phyloP scores from a whole-genome alignment of 495 filamentous ascomycete genomes.

The Letharia lupina region DNA sequence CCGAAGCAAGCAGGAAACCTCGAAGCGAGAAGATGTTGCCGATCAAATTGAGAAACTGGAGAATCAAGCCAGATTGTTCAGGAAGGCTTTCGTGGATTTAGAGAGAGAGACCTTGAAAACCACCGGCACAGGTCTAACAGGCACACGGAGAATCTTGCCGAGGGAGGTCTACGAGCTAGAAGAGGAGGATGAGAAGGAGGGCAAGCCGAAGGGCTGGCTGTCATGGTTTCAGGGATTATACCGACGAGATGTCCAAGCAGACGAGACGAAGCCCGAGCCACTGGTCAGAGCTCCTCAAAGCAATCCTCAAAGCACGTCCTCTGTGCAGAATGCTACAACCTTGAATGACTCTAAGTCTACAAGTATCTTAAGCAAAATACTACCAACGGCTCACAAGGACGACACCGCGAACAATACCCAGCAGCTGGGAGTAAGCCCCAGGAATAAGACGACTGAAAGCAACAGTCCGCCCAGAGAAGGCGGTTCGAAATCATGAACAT shows the following conservation, averaged over 20 bases:
- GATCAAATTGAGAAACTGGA: conserved; percentile 59
- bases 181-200: conserved; percentile 29
- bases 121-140: conserved; percentile 25
- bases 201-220: conserved; percentile 27
- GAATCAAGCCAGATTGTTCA: conserved; percentile 49
- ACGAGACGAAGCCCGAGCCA: conserved; percentile 18
- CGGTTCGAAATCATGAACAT: neutral
- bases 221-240: conserved; percentile 24
- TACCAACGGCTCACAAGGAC: neutral
- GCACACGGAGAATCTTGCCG: conserved; percentile 37
- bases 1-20: conserved; percentile 67
- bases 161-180: conserved; percentile 40
- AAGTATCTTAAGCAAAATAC: neutral
- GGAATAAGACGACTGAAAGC: neutral
- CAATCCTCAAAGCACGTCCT: conserved; percentile 10
- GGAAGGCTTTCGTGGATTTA: conserved; percentile 51
- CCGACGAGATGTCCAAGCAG: neutral
- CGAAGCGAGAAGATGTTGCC: conserved; percentile 64
- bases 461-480: neutral
- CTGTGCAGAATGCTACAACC: neutral
- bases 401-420: neutral
- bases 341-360: neutral
- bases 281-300: neutral
- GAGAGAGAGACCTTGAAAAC: conserved; percentile 58
- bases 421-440: neutral